Base-by-base conservation (phyloP, 495 filamentous ascomycete species). In the Annulohypoxylon maeteangense region DNA sequence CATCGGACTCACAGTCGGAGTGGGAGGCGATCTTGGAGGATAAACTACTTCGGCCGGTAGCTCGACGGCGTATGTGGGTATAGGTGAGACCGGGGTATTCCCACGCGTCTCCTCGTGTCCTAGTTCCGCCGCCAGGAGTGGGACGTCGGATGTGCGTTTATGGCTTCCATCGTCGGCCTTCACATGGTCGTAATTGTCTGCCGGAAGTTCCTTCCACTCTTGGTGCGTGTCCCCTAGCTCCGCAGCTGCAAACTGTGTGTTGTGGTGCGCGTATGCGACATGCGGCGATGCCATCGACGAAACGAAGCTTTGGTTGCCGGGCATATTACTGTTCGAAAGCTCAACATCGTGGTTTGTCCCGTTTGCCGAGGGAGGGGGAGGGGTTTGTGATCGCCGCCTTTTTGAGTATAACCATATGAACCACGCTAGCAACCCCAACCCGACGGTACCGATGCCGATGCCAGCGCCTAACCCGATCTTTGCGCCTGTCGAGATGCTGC, bases 341-440 rank as follows among this genome's bases (percentile, higher is more conserved):
- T 77, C 67, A 20, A 68, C 56, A 63, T 70, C 70, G 59, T 47
- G 67, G 57, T 53, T 16, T 7, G 32, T 27, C 7, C 44, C 34
- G 38, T 45, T 22, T n/a, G 18, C 12, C 12, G 50, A 18, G 14
- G 50, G 51, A 3, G 22, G 55, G 1, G 56, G 29, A 4, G 44
- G 12, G 18, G 25, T 32, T 14, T n/a, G 66, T 5, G 69, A 51
- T 44, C 23, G 29, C 18, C 66, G 66, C 29, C 64, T 65, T 22
- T 64, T 67, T 51, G 70, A 74, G 70, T 75, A 74, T 16, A 50
- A 22, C 67, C 70, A 75, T 48, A 77, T 68, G 60, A 77, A 77
- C 75, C 75, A 75, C 6, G 25, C 72, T 5, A 71, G 32, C 18
- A 77, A 50, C 0, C 58, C 58, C 16, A 61, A 56, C 0, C 53